A percentile compares a stretch with the other conserved stretches of the same genome.
Evolutionary conservation across 148 eudicot genomes (phyloP).

Genomic region (Chenopodium quinoa): DNA sequence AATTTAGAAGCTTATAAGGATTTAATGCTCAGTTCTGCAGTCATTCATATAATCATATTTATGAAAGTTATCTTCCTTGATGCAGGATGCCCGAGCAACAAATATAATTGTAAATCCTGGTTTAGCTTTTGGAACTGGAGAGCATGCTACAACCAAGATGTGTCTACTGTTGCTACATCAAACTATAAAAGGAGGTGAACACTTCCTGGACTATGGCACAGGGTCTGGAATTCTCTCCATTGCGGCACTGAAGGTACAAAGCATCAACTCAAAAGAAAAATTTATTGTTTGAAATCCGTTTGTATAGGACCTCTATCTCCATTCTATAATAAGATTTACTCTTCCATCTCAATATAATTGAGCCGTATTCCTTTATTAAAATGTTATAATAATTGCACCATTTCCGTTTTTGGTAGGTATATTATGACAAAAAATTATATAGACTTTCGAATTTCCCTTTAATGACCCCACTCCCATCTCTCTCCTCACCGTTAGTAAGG

Average conservation of each 20-base stretch:
- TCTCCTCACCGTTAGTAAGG: too few relatives aligned
- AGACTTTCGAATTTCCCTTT: too few relatives aligned
- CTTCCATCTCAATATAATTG: too few relatives aligned
- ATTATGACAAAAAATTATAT: too few relatives aligned
- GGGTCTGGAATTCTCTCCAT: slow-evolving; percentile 96
- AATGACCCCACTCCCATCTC: too few relatives aligned
- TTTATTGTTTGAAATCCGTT: background rate
- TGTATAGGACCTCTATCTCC: background rate
- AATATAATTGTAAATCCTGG: slow-evolving; percentile 84
- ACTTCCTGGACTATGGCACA: slow-evolving; percentile 86
- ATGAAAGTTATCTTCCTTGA: slow-evolving; percentile 16
- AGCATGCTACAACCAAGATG: slow-evolving; percentile 91
- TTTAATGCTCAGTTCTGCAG: background rate
- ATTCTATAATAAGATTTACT: background rate
- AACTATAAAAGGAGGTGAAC: slow-evolving; percentile 74
- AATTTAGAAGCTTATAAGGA: background rate
- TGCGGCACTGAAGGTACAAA: slow-evolving; percentile 82
- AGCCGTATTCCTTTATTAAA: too few relatives aligned
- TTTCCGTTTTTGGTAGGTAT: too few relatives aligned
- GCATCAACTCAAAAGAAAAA: background rate
- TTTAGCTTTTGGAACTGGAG: slow-evolving; percentile 94
- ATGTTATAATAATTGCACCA: too few relatives aligned
- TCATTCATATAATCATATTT: background rate
- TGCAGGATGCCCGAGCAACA: slow-evolving; percentile 70
- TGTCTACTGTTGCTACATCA: slow-evolving; percentile 66